These are phyloP conservation scores for Penicillium atrosanguineum DNA, from an alignment of 495 filamentous ascomycete species.

Conservation along the genomic window DNA sequence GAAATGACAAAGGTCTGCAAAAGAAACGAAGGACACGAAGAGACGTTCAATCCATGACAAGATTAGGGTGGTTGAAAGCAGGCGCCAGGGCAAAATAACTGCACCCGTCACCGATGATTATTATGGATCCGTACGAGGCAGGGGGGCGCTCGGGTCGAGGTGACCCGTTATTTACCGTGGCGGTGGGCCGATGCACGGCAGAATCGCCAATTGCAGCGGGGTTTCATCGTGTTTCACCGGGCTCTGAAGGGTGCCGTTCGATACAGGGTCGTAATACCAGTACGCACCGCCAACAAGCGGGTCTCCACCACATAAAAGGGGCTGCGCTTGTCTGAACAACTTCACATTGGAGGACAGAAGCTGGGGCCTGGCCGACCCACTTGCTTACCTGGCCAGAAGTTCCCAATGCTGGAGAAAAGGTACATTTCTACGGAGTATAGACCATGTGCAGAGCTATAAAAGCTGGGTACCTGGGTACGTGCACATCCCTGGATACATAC, in stretches of 20 bases:
- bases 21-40: slow-evolving; percentile 19
- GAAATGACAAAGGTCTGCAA: slow-evolving; percentile 7
- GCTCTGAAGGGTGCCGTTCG: background rate
- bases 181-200: slow-evolving; percentile 9
- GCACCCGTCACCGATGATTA: slow-evolving; percentile 24
- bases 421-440: background rate
- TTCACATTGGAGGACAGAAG: background rate
- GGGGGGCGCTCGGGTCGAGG: slow-evolving; percentile 11
- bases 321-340: background rate
- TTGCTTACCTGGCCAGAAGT: background rate
- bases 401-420: background rate
- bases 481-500: too few species aligned
- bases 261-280: slow-evolving; percentile 10
- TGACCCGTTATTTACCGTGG: slow-evolving; percentile 19
- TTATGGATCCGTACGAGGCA: slow-evolving; percentile 20
- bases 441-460: too few species aligned
- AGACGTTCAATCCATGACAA: slow-evolving; percentile 23
- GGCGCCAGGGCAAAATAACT: slow-evolving; percentile 18
- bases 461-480: background rate
- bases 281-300: slow-evolving; percentile 25
- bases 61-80: slow-evolving; percentile 5
- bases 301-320: slow-evolving; percentile 21
- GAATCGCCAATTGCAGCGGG: background rate
- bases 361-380: background rate
- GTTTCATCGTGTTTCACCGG: background rate